Conservation (phyloP, 371 early-diverging fungal species). For the Encephalitozoon intestinalis region DNA sequence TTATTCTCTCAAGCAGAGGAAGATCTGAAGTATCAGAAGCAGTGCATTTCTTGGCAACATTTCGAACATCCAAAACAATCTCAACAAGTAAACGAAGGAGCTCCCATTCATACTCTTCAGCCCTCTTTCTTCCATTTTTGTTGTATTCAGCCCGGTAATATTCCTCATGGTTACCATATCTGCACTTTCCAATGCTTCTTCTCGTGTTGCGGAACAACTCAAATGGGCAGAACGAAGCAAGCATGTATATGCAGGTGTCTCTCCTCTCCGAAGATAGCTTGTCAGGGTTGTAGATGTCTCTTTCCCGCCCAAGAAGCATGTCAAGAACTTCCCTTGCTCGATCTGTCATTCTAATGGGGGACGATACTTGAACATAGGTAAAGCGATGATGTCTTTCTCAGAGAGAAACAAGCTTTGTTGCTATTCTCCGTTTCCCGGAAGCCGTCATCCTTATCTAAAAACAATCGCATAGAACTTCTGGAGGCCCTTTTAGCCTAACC, state of each 20-base stretch:
- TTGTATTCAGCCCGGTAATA: constrained; percentile 1
- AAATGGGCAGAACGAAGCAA: constrained; percentile 54
- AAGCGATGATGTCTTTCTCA: neutral
- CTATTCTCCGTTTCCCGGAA: neutral
- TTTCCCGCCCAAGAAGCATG: constrained; percentile 20
- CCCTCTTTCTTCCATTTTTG: neutral
- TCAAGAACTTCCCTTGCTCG: constrained; percentile 31
- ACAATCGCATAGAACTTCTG: neutral
- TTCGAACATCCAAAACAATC: neutral
- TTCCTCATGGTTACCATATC: constrained; percentile 18
- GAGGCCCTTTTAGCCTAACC: neutral
- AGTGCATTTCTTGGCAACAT: neutral
- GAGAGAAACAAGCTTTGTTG: no score
- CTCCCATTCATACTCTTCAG: constrained; percentile 1
- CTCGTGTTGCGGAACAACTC: constrained; percentile 29
- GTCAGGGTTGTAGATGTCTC: neutral
- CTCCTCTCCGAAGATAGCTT: neutral
- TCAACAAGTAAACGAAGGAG: neutral
- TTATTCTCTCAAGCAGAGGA: neutral
- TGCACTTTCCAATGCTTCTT: constrained; percentile 22
- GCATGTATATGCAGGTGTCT: constrained; percentile 48
- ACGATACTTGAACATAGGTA: neutral
- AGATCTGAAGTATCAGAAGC: neutral
- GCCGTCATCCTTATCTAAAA: neutral
- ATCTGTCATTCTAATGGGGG: constrained; percentile 9